These are phyloP conservation scores for Umbilicus rupestris DNA, from an alignment of 164 flowering plant genomes.

Conservation along the genomic window DNA sequence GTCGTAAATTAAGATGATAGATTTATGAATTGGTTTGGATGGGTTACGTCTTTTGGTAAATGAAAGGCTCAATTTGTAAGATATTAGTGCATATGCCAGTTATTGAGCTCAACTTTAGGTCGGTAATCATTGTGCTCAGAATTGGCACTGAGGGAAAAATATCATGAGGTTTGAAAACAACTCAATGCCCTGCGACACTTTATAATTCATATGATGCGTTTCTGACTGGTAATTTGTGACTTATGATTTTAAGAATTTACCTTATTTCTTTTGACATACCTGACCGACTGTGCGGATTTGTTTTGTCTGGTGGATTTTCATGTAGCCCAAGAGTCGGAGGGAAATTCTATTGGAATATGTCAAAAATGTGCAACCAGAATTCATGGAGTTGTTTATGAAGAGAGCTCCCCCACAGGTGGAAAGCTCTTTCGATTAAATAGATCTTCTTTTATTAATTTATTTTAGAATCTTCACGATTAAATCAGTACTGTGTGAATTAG, in stretches of 20 bases:
- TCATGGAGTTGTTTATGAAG: slow-evolving; percentile 88
- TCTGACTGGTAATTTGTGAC: not conserved
- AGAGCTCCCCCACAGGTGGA: slow-evolving; percentile 87
- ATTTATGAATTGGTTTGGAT: not conserved
- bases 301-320: slow-evolving; percentile 4
- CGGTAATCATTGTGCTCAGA: not conserved
- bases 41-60: not conserved
- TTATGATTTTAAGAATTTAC: not conserved
- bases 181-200: too few relatives aligned
- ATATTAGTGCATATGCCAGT: not conserved
- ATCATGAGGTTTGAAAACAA: not conserved
- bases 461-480: not conserved
- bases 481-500: slow-evolving; percentile 20
- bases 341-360: slow-evolving; percentile 91
- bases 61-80: not conserved
- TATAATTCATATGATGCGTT: not conserved
- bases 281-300: not conserved
- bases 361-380: slow-evolving; percentile 86
- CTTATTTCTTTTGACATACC: not conserved
- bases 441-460: not conserved
- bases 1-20: not conserved
- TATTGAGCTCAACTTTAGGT: not conserved
- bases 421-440: not conserved
- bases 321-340: slow-evolving; percentile 67
- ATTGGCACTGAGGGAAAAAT: not conserved